phyloP scores from a whole-genome alignment of 148 eudicot species.

The Rhododendron mucronatum region DNA sequence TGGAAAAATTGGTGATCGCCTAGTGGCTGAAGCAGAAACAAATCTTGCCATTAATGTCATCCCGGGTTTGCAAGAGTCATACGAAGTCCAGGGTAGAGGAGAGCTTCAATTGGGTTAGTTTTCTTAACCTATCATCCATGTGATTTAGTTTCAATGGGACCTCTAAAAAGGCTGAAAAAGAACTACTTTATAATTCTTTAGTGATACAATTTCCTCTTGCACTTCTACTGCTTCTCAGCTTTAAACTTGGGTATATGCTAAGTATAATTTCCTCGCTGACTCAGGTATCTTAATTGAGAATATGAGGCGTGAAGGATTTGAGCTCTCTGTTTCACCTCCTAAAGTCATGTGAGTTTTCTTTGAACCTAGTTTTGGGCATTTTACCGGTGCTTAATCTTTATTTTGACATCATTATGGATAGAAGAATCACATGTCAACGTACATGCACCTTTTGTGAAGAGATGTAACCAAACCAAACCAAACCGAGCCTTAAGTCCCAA shows the following conservation, averaged over 20 bases:
- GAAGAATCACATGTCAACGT: neutral
- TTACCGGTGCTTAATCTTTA: neutral
- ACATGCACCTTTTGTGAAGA: neutral
- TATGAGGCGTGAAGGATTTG: conserved; percentile 99
- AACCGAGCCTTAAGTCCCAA: no score
- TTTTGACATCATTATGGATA: neutral
- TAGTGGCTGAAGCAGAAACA: conserved; percentile 96
- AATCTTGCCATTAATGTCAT: conserved; percentile 96
- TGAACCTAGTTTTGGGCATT: neutral
- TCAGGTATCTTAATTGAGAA: conserved; percentile 96
- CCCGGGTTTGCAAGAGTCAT: conserved; percentile 83
- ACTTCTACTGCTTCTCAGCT: neutral
- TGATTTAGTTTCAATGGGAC: neutral
- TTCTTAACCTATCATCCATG: neutral
- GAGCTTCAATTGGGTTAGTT: conserved; percentile 93
- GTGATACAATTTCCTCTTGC: conserved; percentile 2
- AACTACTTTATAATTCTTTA: neutral
- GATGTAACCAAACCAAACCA: neutral
- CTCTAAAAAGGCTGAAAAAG: neutral
- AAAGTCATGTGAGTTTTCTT: conserved; percentile 79
- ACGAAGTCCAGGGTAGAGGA: conserved; percentile 98
- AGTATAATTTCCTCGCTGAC: conserved; percentile 7
- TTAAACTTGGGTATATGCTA: conserved; percentile 4
- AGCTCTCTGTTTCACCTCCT: conserved; percentile 96
- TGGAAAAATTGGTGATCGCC: conserved; percentile 93